Base-by-base conservation (phyloP, 108 stramenopile species). In the Cyclostephanos tholiformis region DNA sequence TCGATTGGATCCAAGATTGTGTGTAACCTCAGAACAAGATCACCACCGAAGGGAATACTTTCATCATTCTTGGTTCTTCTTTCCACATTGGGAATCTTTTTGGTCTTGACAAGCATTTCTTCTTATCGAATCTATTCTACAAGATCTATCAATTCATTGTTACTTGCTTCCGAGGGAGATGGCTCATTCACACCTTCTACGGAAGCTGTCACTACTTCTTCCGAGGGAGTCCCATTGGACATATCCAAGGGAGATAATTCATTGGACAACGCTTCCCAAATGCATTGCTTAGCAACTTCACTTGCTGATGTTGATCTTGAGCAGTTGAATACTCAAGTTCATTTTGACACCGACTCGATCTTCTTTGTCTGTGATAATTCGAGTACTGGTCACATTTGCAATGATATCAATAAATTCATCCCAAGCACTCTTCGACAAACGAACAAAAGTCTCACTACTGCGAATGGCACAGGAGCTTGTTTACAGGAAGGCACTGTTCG, bases 351-450 rank as follows among this genome's bases (percentile, higher is more conserved):
- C 6, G 52, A 53, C 1, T 53, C 52, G 0, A 6, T 20, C 19
- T 53, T 53, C 8, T 53, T 53, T 20, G n/a, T n/a, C n/a, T n/a
- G n/a, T n/a, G n/a, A n/a, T n/a, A n/a, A n/a, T n/a, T n/a, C n/a
- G n/a, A n/a, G 52, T 20, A 53, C 52, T 20, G 52, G 52, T 6
- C 52, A 53, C n/a, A 53, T 53, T 1, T 53, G 52, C 52, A 53
- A 53, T 25, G 52, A 53, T 19, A 4, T 53, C 11, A 1, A 6
- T 4, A 53, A 53, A 20, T 53, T 53, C 11, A 1, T 53, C 52
- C n/a, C 52, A 25, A 19, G 52, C 20, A 53, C 8, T 10, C 6
- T 53, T 25, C 20, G 23, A 25, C 52, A 53, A 8, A 53, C 52
- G 52, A 53, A 53, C 5, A 22, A 25, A 20, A 22, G 52, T 20